Evolutionary conservation across 164 flowering plant genomes (phyloP).

Genomic region (Kingdonia uniflora): DNA sequence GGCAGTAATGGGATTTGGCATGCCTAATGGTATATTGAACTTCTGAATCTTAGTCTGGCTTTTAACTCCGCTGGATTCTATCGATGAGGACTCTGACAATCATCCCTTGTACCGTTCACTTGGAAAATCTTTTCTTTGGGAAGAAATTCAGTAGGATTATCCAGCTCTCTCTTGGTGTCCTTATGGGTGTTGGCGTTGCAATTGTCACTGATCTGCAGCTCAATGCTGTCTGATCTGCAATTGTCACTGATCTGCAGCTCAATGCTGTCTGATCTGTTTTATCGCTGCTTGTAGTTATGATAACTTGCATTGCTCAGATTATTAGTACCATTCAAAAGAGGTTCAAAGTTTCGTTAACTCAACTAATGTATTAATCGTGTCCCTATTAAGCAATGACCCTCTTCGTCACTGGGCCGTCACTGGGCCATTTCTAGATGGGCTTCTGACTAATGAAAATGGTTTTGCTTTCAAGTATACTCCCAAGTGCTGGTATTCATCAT

Average conservation of each 20-base stretch:
- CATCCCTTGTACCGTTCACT: constrained; percentile 84
- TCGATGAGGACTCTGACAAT: constrained; percentile 97
- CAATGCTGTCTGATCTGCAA: constrained; percentile 80
- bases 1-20: no score
- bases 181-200: constrained; percentile 41
- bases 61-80: constrained; percentile 97
- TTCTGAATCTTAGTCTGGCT: constrained; percentile 83
- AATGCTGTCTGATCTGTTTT: constrained; percentile 76
- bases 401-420: no score
- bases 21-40: constrained; percentile 82
- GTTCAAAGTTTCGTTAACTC: constrained; percentile 90
- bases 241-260: constrained; percentile 93
- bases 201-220: constrained; percentile 96
- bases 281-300: constrained; percentile 77
- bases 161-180: constrained; percentile 27
- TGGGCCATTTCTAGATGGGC: constrained; percentile 88
- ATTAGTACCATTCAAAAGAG: constrained; percentile 93
- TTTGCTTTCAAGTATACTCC: constrained; percentile 85
- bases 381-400: constrained; percentile 79
- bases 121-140: constrained; percentile 87
- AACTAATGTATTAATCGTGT: constrained; percentile 86
- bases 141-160: constrained; percentile 73
- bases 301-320: constrained; percentile 92
- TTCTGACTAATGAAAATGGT: constrained; percentile 68
- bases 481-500: constrained; percentile 88